Percentiles rank a stretch among this genome's conserved stretches.
Evolutionary conservation across 495 filamentous ascomycete genomes (phyloP).

Genomic region (Hypoxylon fuscum): DNA sequence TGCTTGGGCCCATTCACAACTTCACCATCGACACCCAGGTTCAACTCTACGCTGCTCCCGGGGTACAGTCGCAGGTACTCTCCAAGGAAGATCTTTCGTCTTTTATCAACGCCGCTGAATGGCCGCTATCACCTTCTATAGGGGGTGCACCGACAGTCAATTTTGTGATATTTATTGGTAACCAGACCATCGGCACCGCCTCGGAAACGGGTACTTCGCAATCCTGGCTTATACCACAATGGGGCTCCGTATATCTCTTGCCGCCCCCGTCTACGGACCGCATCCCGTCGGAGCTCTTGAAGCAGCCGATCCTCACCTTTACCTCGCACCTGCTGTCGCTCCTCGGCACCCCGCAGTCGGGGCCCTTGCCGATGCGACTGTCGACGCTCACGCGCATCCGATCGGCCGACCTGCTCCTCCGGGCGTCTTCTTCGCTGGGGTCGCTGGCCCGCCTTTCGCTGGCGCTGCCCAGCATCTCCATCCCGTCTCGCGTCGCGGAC

Average conservation of each 20-base stretch:
- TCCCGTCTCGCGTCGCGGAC: slow-evolving; percentile 84
- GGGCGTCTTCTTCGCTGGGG: slow-evolving; percentile 93
- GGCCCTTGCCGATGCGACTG: slow-evolving; percentile 81
- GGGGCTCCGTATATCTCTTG: slow-evolving; percentile 90
- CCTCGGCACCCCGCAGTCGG: slow-evolving; percentile 83
- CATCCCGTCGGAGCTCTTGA: slow-evolving; percentile 63
- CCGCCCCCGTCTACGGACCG: slow-evolving; percentile 60
- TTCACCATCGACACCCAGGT: slow-evolving; percentile 98
- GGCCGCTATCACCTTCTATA: slow-evolving; percentile 94
- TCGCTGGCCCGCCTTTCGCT: slow-evolving; percentile 86
- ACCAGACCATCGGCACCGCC: slow-evolving; percentile 54
- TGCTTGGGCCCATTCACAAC: slow-evolving; percentile 84
- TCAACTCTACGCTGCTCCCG: slow-evolving; percentile 87
- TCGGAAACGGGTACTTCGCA: slow-evolving; percentile 69
- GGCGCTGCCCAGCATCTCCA: slow-evolving; percentile 88
- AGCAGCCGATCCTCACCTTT: slow-evolving; percentile 85
- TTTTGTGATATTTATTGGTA: slow-evolving; percentile 86
- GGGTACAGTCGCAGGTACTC: slow-evolving; percentile 72
- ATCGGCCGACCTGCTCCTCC: slow-evolving; percentile 85
- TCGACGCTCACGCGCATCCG: slow-evolving; percentile 84
- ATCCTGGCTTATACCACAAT: slow-evolving; percentile 95
- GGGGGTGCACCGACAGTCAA: slow-evolving; percentile 93
- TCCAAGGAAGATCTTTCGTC: slow-evolving; percentile 88
- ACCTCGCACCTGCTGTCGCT: slow-evolving; percentile 91
- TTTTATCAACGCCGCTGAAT: slow-evolving; percentile 98